Percentiles rank a stretch among this genome's conserved stretches.
These are phyloP conservation scores for Flaveria ramosissima DNA, from an alignment of 129 eudicot genomes.

Conservation along the genomic window DNA sequence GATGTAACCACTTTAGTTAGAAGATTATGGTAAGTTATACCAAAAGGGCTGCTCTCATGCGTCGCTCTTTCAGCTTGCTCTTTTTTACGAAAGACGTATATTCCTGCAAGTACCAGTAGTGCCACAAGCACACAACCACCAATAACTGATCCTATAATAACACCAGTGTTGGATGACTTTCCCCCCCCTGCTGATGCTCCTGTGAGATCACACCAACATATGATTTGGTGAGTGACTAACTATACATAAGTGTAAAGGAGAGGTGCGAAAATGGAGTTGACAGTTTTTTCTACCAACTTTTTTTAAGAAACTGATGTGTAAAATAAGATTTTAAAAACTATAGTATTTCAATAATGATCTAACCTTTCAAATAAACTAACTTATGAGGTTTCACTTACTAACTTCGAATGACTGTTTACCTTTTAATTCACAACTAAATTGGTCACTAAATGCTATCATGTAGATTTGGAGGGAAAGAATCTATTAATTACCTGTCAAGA, in stretches of 20 bases:
- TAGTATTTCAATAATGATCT: no score
- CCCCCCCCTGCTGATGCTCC: conserved; percentile 23
- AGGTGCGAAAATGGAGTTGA: background rate
- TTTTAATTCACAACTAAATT: background rate
- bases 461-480: background rate
- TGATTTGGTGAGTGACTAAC: background rate
- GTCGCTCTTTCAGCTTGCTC: conserved; percentile 46
- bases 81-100: conserved; percentile 53
- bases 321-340: background rate
- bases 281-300: background rate
- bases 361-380: no score
- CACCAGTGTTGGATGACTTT: conserved; percentile 48
- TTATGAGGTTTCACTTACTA: background rate
- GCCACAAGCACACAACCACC: conserved; percentile 48
- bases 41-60: conserved; percentile 54
- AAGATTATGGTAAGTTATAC: conserved; percentile 27
- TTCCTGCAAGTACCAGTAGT: conserved; percentile 48
- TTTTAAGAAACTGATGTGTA: background rate
- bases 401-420: background rate
- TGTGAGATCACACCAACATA: conserved; percentile 19
- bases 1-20: background rate
- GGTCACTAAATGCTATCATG: background rate
- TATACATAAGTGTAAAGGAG: background rate
- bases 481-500: conserved; percentile 48
- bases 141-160: conserved; percentile 42